These are phyloP conservation scores for Leptographium procerum DNA, from an alignment of 2,329 filamentous ascomycete genomes.

Conservation along the genomic window DNA sequence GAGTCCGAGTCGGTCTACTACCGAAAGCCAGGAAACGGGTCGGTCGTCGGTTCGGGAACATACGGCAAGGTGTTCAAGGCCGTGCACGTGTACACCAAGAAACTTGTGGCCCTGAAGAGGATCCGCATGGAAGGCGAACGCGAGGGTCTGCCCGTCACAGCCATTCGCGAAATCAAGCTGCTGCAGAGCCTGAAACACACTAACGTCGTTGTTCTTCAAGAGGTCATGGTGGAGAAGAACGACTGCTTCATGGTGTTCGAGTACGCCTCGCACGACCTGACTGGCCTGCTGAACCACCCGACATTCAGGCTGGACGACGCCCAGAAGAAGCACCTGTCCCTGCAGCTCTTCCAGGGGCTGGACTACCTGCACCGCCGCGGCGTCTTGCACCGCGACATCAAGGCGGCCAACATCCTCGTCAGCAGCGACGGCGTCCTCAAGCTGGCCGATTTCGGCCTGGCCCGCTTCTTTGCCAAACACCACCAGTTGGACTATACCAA, in stretches of 20 bases:
- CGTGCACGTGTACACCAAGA: constrained; percentile 82
- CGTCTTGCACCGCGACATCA: constrained; percentile 96
- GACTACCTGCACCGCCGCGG: constrained; percentile 87
- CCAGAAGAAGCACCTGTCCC: constrained; percentile 87
- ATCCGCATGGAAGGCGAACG: constrained; percentile 90
- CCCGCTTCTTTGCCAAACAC: constrained; percentile 89
- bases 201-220: constrained; percentile 73
- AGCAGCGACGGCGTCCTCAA: constrained; percentile 83
- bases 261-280: constrained; percentile 92
- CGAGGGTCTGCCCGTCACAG: constrained; percentile 84
- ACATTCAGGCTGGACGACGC: constrained; percentile 73
- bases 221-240: constrained; percentile 97
- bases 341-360: constrained; percentile 85
- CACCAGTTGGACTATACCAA: constrained; percentile 94
- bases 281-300: constrained; percentile 88
- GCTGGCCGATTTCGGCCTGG: constrained; percentile 89
- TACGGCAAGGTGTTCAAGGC: constrained; percentile 95
- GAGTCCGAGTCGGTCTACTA: constrained; percentile 84
- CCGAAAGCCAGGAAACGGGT: constrained; percentile 93
- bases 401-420: constrained; percentile 93
- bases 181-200: constrained; percentile 74
- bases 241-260: constrained; percentile 99
- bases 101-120: constrained; percentile 74
- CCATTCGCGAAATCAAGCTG: constrained; percentile 82
- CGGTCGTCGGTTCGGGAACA: constrained; percentile 87